Conservation (phyloP, 106 monocot species). For the Allium fistulosum region DNA sequence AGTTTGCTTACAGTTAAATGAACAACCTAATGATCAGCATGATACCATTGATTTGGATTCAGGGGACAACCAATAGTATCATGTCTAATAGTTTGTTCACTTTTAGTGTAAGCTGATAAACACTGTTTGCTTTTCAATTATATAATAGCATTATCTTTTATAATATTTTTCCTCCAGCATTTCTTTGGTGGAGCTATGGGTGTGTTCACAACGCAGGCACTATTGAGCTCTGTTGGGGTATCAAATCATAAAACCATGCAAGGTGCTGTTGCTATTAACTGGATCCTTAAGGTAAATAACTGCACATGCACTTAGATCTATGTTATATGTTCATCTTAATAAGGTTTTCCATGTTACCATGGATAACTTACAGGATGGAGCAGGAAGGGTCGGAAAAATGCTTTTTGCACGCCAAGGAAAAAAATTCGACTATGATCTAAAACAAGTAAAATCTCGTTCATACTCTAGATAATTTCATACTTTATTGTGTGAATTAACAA, state of each 20-base stretch:
- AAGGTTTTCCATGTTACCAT: not conserved
- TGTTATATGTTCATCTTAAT: not conserved
- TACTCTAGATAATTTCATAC: not conserved
- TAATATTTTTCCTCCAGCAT: conserved; percentile 37
- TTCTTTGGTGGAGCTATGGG: conserved; percentile 99
- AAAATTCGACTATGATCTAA: conserved; percentile 98
- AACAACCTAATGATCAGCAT: too few relatives aligned
- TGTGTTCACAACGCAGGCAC: conserved; percentile 82
- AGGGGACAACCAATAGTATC: too few relatives aligned
- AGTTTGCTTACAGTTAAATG: too few relatives aligned
- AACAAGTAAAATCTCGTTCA: conserved; percentile 55
- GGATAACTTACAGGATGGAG: conserved; percentile 65
- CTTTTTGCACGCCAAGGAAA: conserved; percentile 96
- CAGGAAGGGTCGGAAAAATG: conserved; percentile 99
- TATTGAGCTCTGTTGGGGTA: conserved; percentile 88
- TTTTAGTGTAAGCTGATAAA: too few relatives aligned
- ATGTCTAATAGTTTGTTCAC: too few relatives aligned
- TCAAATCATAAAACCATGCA: conserved; percentile 61
- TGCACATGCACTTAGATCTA: too few relatives aligned
- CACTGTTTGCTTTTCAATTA: not conserved
- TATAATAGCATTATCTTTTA: not conserved
- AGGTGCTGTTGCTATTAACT: conserved; percentile 98
- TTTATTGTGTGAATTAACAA: conserved; percentile 1
- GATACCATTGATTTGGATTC: too few relatives aligned
- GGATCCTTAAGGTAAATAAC: conserved; percentile 87